Base-by-base conservation (phyloP, 306 rosid species). In the Vachellia collinsii region DNA sequence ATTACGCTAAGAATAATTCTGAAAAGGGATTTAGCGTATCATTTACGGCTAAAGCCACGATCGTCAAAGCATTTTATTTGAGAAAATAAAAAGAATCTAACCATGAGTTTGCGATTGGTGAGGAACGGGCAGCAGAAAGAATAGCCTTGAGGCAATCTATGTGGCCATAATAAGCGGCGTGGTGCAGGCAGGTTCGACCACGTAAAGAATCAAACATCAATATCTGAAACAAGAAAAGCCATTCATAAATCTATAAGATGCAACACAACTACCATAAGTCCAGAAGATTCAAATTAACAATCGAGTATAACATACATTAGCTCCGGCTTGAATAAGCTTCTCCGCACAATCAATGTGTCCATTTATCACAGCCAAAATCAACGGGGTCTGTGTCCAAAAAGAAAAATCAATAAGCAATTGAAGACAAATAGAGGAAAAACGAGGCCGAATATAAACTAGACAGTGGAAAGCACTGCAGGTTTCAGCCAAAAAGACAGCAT, bases 301-400 rank as follows among this genome's bases (percentile, higher is more conserved):
- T 36, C 69, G 65, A 44, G 66, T 22, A 79, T 43, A 62, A 83
- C 94, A 70, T 84, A 94, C 98, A 87, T 92, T 92, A 47, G 98
- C 97, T 88, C 97, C 97, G 1, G 97, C 94, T 70, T 87, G 83
- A 85, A 92, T 86, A 43, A 94, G 97, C 85, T 75, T 89, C 70
- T 84, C 85, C 80, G 83, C 93, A 36, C 97, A 89, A 11, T 86
- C 81, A 25, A 87, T 87, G 80, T 87, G 89, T 83, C 98, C 98
- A 65, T 87, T 88, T 91, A 91, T 92, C 80, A 86, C 91, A 76
- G 98, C 98, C 92, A 92, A 81, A 96, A 94, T 94, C 38, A 92
- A 85, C 5, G 98, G 97, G 14, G 97, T 94, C 97, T 94, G 65
- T 48, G 75, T 58, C 76, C 41, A 20, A 85, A 22, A 83, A 56